Evolutionary conservation across 2,329 filamentous ascomycete genomes (phyloP), one percentile per base, ranked within the genome.

Genomic region (Hymenoscyphus salicellus): DNA sequence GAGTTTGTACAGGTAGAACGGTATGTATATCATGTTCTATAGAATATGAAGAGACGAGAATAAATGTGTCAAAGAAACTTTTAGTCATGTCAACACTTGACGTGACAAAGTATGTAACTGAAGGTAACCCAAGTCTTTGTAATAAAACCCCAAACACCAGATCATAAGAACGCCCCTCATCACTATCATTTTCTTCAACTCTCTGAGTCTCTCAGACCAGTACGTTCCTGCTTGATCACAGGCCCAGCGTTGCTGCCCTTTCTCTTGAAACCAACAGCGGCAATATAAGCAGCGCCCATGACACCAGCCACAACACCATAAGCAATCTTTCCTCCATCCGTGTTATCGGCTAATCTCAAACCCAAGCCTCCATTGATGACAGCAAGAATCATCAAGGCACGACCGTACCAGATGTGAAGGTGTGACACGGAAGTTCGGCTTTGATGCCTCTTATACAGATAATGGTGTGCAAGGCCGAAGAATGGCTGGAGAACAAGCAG

Each of bases 321-420:
- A 0, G 82, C 83, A 58, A 85, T 80, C 61, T 83, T 74, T 55
- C 82, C 81, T 11, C 74, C 71, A 2, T 66, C 75, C 0, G 75
- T 68, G 0, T 80, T 79, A 17, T 70, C 67, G 0, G 83, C 79
- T 17, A 87, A 77, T 68, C 81, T 66, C 32, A 90, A 76, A 3
- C 87, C 87, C 3, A 89, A 75, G 0, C 86, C 87, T 63, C 87
- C 87, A 70, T 89, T 89, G 69, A 89, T 73, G 55, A 89, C 79
- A 30, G 85, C 87, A 2, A 89, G 72, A 20, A 84, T 63, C 67
- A 90, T 83, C 55, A 89, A 74, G 1, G 77, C 70, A 20, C 87
- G 82, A 14, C 87, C 87, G 70, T 82, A 86, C 85, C 85, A 89
- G 69, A 88, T 83, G 72, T 90, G 87, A 1, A 78, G 72, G 68